These are phyloP conservation scores for Triticum timopheevii DNA, from an alignment of 176 grass and related monocot genomes.

Conservation along the genomic window DNA sequence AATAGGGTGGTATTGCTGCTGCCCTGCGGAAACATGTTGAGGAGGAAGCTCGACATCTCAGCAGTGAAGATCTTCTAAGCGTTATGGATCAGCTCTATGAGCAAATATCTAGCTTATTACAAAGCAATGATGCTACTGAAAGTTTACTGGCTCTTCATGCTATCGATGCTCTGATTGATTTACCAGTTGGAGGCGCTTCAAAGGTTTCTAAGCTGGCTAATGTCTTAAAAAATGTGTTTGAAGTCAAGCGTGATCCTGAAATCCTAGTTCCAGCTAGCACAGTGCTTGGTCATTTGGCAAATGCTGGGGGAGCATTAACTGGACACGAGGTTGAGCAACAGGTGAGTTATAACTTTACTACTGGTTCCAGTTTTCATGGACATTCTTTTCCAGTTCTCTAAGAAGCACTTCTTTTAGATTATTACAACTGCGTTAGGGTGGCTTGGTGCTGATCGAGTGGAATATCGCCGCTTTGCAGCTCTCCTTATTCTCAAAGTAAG, in stretches of 20 bases:
- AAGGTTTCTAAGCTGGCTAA: conserved; percentile 83
- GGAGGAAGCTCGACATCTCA: conserved; percentile 73
- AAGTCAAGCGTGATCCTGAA: conserved; percentile 79
- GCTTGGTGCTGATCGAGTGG: conserved; percentile 74
- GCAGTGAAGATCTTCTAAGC: conserved; percentile 72
- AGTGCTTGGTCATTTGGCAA: conserved; percentile 88
- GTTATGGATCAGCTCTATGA: conserved; percentile 94
- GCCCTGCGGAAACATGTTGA: conserved; percentile 82
- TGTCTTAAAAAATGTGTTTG: conserved; percentile 71
- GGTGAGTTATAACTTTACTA: conserved; percentile 32
- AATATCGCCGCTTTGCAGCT: conserved; percentile 81
- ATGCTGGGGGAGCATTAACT: conserved; percentile 85
- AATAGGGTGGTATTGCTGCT: conserved; percentile 72
- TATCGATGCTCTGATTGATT: conserved; percentile 83
- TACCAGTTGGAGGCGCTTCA: conserved; percentile 72
- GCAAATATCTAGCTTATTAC: conserved; percentile 67
- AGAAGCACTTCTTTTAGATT: conserved; percentile 44
- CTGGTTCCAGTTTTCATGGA: neutral
- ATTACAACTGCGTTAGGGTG: conserved; percentile 91
- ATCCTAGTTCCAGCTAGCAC: conserved; percentile 81
- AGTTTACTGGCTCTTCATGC: conserved; percentile 72
- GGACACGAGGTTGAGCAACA: conserved; percentile 80
- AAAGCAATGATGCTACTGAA: conserved; percentile 59
- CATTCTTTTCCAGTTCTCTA: conserved; percentile 26
- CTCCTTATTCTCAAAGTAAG: conserved; percentile 98